These are phyloP conservation scores for Raphanus hybrid DNA, from an alignment of 441 rosid species.

Conservation along the genomic window DNA sequence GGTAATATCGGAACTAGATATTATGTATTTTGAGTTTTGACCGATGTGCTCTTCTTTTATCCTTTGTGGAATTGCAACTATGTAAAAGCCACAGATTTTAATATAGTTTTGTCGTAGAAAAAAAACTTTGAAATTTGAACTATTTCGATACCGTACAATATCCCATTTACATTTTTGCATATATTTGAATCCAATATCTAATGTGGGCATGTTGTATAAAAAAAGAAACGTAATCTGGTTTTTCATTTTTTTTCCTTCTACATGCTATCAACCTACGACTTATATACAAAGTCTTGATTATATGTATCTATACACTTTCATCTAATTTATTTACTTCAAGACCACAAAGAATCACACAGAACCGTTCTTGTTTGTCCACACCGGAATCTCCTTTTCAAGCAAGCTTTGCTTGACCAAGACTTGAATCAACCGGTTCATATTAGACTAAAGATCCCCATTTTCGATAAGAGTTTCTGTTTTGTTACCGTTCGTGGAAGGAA, in stretches of 20 bases:
- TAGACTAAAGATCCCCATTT: constrained; percentile 3
- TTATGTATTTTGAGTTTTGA: not conserved
- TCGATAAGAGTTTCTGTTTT: constrained; percentile 7
- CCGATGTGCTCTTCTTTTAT: not conserved
- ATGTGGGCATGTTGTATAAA: not conserved
- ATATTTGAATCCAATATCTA: not conserved
- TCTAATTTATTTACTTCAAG: not conserved
- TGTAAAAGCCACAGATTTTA: not conserved
- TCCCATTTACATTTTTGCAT: constrained; percentile 15
- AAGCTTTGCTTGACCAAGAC: constrained; percentile 13
- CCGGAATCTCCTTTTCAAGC: not conserved
- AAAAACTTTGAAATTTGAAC: not conserved
- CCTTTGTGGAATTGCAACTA: not conserved
- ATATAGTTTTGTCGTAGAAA: no score
- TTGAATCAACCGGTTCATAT: constrained; percentile 9
- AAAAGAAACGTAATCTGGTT: not conserved
- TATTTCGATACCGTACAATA: not conserved
- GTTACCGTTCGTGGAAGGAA: constrained; percentile 27
- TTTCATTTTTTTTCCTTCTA: not conserved
- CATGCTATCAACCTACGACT: not conserved
- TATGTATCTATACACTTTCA: not conserved
- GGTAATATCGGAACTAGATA: constrained; percentile 29
- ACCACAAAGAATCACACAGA: no score
- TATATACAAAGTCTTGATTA: constrained; percentile 14
- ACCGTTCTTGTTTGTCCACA: not conserved